These are phyloP conservation scores for Noccaea bulbosa DNA, from an alignment of 345 rosid genomes.

Conservation along the genomic window DNA sequence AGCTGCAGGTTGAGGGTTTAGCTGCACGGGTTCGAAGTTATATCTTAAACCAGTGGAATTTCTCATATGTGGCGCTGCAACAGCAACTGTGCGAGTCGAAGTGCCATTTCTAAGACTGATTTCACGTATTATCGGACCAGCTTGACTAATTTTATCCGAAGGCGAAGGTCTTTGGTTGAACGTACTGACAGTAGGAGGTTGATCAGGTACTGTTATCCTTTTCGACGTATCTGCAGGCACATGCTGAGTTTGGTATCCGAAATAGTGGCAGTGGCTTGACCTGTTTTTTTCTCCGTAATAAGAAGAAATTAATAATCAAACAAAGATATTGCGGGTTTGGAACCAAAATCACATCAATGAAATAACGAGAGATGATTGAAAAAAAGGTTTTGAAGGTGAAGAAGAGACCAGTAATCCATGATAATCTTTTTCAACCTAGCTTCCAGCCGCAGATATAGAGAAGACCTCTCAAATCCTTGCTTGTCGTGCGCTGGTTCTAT, in stretches of 20 bases:
- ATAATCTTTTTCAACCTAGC: slow-evolving; percentile 66
- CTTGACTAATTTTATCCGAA: neutral
- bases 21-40: slow-evolving; percentile 26
- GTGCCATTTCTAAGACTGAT: slow-evolving; percentile 11
- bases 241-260: slow-evolving; percentile 50
- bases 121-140: slow-evolving; percentile 32
- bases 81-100: slow-evolving; percentile 2
- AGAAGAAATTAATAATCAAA: neutral
- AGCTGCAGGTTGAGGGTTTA: slow-evolving; percentile 2
- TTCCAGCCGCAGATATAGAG: slow-evolving; percentile 69
- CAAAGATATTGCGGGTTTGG: neutral
- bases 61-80: slow-evolving; percentile 35
- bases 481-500: slow-evolving; percentile 95
- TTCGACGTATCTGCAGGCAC: slow-evolving; percentile 19
- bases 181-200: slow-evolving; percentile 31
- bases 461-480: slow-evolving; percentile 90
- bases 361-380: neutral
- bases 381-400: neutral
- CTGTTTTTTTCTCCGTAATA: slow-evolving; percentile 49
- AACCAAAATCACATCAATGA: neutral
- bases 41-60: slow-evolving; percentile 6
- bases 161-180: neutral
- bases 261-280: slow-evolving; percentile 55
- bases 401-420: slow-evolving; percentile 70
- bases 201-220: slow-evolving; percentile 31